phyloP scores from a whole-genome alignment of 208 protist species.

The Phytomonas serpens region DNA sequence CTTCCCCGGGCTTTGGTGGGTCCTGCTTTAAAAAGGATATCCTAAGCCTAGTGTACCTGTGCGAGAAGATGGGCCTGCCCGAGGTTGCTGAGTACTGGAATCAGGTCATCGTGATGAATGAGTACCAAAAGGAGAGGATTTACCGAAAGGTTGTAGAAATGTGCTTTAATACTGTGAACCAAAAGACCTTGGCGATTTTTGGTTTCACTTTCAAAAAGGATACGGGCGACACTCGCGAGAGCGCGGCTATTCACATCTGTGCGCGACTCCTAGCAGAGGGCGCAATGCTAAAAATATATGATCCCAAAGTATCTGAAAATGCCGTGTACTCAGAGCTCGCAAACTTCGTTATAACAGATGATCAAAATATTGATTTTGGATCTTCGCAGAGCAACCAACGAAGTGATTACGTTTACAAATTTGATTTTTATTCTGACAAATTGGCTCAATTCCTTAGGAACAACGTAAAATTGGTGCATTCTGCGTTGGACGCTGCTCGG shows the following conservation, averaged over 20 bases:
- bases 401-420: not conserved
- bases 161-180: constrained; percentile 90
- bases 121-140: constrained; percentile 95
- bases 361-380: not conserved
- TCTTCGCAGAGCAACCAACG: not conserved
- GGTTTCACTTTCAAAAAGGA: constrained; percentile 98
- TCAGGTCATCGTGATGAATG: constrained; percentile 94
- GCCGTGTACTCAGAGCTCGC: constrained; percentile 54
- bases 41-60: constrained; percentile 96
- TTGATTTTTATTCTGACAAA: not conserved
- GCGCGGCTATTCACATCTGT: constrained; percentile 87
- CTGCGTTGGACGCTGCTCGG: constrained; percentile 65
- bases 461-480: constrained; percentile 21
- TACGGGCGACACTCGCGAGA: constrained; percentile 95
- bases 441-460: constrained; percentile 10
- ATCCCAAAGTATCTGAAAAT: constrained; percentile 89
- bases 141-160: constrained; percentile 69
- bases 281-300: constrained; percentile 91
- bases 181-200: constrained; percentile 92
- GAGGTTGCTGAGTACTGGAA: constrained; percentile 96
- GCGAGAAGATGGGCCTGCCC: constrained; percentile 76
- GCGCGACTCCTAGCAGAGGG: constrained; percentile 84
- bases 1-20: constrained; percentile 90
- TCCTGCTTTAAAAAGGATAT: constrained; percentile 98
- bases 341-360: constrained; percentile 40